Conservation (phyloP, 345 rosid genomes). For the Eucalyptus lansdowneana region DNA sequence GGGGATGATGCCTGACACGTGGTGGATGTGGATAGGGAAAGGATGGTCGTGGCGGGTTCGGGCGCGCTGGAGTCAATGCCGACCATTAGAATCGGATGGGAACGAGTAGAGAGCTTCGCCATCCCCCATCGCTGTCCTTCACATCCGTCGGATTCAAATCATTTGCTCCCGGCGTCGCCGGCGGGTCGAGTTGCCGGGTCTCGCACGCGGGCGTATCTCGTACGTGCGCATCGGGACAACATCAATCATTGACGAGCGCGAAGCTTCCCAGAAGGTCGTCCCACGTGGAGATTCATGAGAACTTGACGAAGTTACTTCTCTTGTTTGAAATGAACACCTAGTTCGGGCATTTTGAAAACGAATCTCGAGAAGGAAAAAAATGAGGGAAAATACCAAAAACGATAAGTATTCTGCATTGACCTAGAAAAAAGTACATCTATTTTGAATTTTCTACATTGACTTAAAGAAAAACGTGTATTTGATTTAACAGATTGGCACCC, state of each 20-base stretch:
- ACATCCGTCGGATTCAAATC: background rate
- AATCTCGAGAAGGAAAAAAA: background rate
- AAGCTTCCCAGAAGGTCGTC: background rate
- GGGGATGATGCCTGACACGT: background rate
- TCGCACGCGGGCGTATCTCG: background rate
- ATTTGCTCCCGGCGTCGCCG: background rate
- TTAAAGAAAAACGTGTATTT: background rate
- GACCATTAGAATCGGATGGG: background rate
- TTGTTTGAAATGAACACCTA: too few species aligned
- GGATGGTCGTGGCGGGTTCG: background rate
- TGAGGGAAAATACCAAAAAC: background rate
- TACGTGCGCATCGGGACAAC: background rate
- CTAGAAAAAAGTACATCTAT: background rate
- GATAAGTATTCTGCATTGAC: background rate
- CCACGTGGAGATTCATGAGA: background rate
- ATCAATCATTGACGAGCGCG: background rate
- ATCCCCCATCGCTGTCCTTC: background rate
- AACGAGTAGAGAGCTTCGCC: background rate
- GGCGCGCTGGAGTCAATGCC: background rate
- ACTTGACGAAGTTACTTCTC: background rate
- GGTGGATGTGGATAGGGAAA: background rate
- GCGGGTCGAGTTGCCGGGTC: background rate
- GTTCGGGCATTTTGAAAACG: background rate
- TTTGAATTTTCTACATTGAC: background rate
- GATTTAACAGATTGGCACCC: rapidly evolving